Conservation (phyloP, 345 rosid genomes). For the Eucalyptus decipiens region DNA sequence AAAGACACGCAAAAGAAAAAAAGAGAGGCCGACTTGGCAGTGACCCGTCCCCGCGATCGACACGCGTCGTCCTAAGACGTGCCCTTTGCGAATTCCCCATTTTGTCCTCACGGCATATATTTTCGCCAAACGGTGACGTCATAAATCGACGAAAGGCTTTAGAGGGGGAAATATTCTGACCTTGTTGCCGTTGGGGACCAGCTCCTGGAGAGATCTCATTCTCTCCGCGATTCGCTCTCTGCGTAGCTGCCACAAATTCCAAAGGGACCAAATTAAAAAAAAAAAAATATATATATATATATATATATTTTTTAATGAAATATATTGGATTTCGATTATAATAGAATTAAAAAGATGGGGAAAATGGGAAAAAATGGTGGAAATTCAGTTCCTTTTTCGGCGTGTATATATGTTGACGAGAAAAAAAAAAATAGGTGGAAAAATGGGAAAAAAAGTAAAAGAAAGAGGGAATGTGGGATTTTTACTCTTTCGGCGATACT, state of each 20-base stretch:
- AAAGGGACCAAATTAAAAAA: neutral
- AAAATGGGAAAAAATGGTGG: neutral
- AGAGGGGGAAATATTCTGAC: slow-evolving; percentile 4
- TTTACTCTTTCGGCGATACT: slow-evolving; percentile 93
- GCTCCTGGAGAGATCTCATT: slow-evolving; percentile 95
- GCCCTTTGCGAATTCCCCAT: neutral
- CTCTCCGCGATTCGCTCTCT: slow-evolving; percentile 97
- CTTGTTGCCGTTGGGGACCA: slow-evolving; percentile 95
- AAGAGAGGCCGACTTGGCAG: neutral
- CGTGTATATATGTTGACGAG: too few relatives aligned
- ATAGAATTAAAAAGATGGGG: neutral
- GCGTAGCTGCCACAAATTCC: slow-evolving; percentile 41
- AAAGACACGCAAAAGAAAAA: neutral
- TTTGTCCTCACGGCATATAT: neutral
- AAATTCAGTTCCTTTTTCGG: neutral
- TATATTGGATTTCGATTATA: neutral
- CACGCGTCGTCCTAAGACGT: neutral
- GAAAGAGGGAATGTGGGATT: neutral
- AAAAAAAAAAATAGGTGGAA: too few relatives aligned
- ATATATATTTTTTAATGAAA: neutral
- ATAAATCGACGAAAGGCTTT: neutral
- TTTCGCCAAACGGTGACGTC: neutral
- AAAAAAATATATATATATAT: too few relatives aligned
- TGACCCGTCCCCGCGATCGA: neutral
- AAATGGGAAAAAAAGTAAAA: neutral